Conservation (phyloP, 1,284 basidiomycete genomes). For the Microbotryum lychnidis-dioicae region DNA sequence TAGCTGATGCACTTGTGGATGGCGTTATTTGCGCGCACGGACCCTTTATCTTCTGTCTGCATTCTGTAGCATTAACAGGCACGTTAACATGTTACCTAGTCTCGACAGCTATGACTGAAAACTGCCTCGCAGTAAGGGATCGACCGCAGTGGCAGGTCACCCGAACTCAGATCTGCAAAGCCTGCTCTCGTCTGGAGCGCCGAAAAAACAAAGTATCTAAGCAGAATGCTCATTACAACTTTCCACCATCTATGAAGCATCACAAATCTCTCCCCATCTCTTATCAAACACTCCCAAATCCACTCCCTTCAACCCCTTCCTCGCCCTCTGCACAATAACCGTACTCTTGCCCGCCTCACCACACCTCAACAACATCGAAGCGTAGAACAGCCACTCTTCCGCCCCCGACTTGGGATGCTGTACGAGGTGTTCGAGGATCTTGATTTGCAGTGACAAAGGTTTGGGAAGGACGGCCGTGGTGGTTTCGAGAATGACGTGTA, state of each 20-base stretch:
- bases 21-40: too few species aligned
- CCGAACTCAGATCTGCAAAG: too few species aligned
- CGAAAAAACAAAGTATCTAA: too few species aligned
- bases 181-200: too few species aligned
- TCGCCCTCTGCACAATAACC: constrained; percentile 15
- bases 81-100: too few species aligned
- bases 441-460: neutral
- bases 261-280: constrained; percentile 16
- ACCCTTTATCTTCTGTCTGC: too few species aligned
- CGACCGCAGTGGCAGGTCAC: too few species aligned
- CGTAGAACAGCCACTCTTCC: constrained; percentile 21
- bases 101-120: too few species aligned
- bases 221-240: neutral
- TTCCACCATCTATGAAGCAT: constrained; percentile 6
- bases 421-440: constrained; percentile 11
- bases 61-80: too few species aligned
- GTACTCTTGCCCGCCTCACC: constrained; percentile 3
- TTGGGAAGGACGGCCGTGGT: neutral
- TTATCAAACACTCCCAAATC: constrained; percentile 13
- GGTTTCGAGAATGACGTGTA: neutral
- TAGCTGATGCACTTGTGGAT: too few species aligned
- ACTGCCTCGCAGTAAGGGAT: too few species aligned
- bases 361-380: constrained; percentile 12
- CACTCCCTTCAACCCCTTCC: neutral
- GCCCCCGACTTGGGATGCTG: constrained; percentile 12